Evolutionary conservation across 768 basidiomycete genomes (phyloP).

Genomic region (Kwoniella heveanensis): DNA sequence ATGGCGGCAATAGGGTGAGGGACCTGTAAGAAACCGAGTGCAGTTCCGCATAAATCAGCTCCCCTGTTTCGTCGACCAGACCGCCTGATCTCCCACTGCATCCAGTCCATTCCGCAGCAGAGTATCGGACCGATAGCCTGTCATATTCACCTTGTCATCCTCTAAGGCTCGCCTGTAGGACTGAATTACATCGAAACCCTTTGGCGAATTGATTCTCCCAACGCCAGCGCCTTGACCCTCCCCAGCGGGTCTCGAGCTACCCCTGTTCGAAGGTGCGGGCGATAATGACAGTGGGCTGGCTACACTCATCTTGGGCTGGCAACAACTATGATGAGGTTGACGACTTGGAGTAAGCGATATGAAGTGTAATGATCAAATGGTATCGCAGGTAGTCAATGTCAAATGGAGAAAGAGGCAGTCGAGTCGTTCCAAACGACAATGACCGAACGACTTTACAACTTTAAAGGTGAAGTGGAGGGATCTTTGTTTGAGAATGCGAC

Average conservation of each 20-base stretch:
- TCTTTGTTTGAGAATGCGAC: too few relatives aligned
- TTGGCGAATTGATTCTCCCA: constrained; percentile 20
- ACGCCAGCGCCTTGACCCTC: not conserved
- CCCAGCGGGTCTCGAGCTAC: constrained; percentile 8
- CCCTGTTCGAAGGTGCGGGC: constrained; percentile 17
- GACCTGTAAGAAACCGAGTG: constrained; percentile 26
- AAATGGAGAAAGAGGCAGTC: not conserved
- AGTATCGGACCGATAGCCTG: too few relatives aligned
- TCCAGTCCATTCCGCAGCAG: too few relatives aligned
- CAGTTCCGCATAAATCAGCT: not conserved
- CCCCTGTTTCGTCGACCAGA: too few relatives aligned
- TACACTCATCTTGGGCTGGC: constrained; percentile 3
- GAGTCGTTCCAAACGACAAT: not conserved
- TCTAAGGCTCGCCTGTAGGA: constrained; percentile 67
- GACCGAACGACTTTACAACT: not conserved
- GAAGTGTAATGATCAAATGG: too few relatives aligned
- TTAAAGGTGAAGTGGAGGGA: too few relatives aligned
- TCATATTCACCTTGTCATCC: constrained; percentile 66
- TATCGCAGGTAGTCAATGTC: too few relatives aligned
- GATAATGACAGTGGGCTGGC: constrained; percentile 23
- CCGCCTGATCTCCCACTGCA: too few relatives aligned
- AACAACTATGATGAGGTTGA: too few relatives aligned
- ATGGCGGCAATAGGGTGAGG: constrained; percentile 79
- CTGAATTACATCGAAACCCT: constrained; percentile 60
- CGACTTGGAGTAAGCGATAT: too few relatives aligned